A percentile compares a stretch with the other conserved stretches of the same genome.
These are phyloP conservation scores for Apiospora kogelbergensis DNA, from an alignment of 2,329 filamentous ascomycete genomes.

Conservation along the genomic window DNA sequence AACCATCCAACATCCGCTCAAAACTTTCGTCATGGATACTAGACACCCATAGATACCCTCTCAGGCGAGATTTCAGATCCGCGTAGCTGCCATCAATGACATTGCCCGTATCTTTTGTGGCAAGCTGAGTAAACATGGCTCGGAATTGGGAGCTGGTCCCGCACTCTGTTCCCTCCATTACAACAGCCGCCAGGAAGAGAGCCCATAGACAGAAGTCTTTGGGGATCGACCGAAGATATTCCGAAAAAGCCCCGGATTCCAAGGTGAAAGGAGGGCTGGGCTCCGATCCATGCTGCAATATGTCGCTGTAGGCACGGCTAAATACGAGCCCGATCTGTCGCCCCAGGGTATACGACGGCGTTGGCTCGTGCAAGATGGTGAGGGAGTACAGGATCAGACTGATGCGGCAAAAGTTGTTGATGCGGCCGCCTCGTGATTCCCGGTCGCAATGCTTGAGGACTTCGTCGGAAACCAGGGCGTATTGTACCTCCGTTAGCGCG, in stretches of 20 bases:
- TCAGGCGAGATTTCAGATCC: not conserved
- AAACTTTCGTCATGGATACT: not conserved
- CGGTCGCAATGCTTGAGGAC: not conserved
- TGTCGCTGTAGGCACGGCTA: not conserved
- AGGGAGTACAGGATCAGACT: not conserved
- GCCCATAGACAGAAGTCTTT: not conserved
- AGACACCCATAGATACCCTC: not conserved
- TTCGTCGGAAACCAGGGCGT: not conserved
- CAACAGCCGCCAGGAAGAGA: not conserved
- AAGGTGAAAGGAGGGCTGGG: too few species aligned
- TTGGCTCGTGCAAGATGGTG: not conserved
- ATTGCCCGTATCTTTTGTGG: not conserved
- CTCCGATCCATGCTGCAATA: not conserved
- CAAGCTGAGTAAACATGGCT: not conserved
- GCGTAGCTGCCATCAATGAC: not conserved
- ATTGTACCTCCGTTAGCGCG: not conserved
- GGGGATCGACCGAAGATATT: not conserved
- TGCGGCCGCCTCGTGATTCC: not conserved
- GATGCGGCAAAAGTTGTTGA: not conserved
- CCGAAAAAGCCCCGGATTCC: too few species aligned
- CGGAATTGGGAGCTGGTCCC: not conserved
- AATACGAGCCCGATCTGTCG: not conserved
- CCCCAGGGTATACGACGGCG: not conserved
- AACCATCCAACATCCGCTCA: not conserved
- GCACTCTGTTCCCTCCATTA: not conserved